Evolutionary conservation across 139 green algal species (phyloP), one percentile per base, ranked within the genome.

Genomic region (Pleodorina starrii): DNA sequence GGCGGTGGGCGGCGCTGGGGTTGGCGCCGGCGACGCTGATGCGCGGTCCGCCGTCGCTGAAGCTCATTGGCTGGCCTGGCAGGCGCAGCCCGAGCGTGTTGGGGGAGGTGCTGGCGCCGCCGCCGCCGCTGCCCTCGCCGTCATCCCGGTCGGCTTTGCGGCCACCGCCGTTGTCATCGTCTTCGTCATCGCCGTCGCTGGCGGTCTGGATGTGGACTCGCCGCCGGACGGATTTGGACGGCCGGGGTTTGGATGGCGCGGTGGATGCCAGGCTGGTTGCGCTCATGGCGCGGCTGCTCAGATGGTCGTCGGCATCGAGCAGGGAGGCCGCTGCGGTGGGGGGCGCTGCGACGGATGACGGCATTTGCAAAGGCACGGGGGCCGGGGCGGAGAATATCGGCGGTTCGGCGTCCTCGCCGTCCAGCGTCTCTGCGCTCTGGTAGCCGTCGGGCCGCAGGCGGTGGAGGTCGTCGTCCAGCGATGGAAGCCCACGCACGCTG

Each of bases 381-480:
- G n/a, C n/a, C n/a, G n/a, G n/a, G n/a, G n/a, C n/a, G n/a, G n/a
- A n/a, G n/a, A n/a, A n/a, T n/a, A n/a, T n/a, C n/a, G n/a, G n/a
- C n/a, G n/a, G n/a, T 73, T 16, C 63, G 63, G 21, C 63, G 19
- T 73, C 63, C 29, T 48, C 68, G 38, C 68, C 68, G 35, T 44
- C 38, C 6, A 59, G n/a, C n/a, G n/a, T 32, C 1, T 80, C 42
- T 25, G 12, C 42, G 72, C 72, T 80, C 14, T 51, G 42, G 35
- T 54, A 80, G 40, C 72, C 72, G 38, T 82, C n/a, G 23, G 74
- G 74, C 7, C 46, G 44, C 44, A 82, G 32, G 27, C 74, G 74
- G 46, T 82, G 74, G 11, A 82, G 29, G 74, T 82, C 74, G 44
- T 82, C 74, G 46, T 63, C 74, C 42, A 82, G 74, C 9, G 74